A percentile compares a stretch with the other conserved stretches of the same genome.
phyloP scores from a whole-genome alignment of 2,329 filamentous ascomycete genomes.

The Rachicladosporium sp. region DNA sequence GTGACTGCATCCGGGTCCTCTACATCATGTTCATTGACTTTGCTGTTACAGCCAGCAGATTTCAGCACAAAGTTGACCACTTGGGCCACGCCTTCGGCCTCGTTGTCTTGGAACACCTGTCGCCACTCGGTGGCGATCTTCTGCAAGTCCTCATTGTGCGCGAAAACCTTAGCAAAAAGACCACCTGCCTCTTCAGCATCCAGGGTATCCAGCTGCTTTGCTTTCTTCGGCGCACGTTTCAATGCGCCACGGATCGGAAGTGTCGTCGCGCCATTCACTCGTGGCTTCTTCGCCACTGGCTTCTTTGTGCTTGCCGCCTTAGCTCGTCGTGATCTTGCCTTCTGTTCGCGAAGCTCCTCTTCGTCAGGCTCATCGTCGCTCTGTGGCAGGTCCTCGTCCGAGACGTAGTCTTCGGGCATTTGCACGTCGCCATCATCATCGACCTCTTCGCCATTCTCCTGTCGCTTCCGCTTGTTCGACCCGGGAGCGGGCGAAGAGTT shows the following conservation, averaged over 20 bases:
- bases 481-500: slow-evolving; percentile 16
- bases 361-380: slow-evolving; percentile 21
- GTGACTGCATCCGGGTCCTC: slow-evolving; percentile 79
- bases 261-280: slow-evolving; percentile 38
- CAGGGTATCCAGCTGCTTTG: slow-evolving; percentile 39
- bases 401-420: slow-evolving; percentile 23
- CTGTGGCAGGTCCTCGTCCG: slow-evolving; percentile 22
- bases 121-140: slow-evolving; percentile 48
- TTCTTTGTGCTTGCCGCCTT: slow-evolving; percentile 22
- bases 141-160: slow-evolving; percentile 40
- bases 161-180: slow-evolving; percentile 51
- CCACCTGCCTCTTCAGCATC: slow-evolving; percentile 42
- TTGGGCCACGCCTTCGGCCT: slow-evolving; percentile 43
- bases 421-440: slow-evolving; percentile 22
- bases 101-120: slow-evolving; percentile 42
- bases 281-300: slow-evolving; percentile 41
- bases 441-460: slow-evolving; percentile 15
- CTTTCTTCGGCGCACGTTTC: slow-evolving; percentile 36
- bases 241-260: slow-evolving; percentile 43
- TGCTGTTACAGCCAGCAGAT: slow-evolving; percentile 67
- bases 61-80: slow-evolving; percentile 51
- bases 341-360: slow-evolving; percentile 24
- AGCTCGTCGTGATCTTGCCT: slow-evolving; percentile 13
- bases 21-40: slow-evolving; percentile 71
- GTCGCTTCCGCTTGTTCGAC: slow-evolving; percentile 37